Percentiles rank a stretch among this genome's conserved stretches.
Conservation (phyloP, 2,329 filamentous ascomycete species). For the Trichothecium roseum region DNA sequence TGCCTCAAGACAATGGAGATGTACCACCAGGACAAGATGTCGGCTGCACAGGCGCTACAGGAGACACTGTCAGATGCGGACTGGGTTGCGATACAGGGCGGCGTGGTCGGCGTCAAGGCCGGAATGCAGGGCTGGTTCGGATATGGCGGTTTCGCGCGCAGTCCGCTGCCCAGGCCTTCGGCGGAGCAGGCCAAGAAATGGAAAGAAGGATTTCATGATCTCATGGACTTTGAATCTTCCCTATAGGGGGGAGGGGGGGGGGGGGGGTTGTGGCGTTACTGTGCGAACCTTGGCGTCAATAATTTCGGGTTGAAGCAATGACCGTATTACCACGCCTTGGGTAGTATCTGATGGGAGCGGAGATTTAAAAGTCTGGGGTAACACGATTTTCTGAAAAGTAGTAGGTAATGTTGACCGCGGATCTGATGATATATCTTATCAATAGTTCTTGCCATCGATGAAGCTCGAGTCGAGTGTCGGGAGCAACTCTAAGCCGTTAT, state of each 20-base stretch:
- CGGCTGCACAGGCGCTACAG: conserved; percentile 24
- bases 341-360: no score
- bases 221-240: conserved; percentile 40
- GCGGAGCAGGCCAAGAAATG: conserved; percentile 36
- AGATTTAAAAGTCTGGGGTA: no score
- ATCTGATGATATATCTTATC: no score
- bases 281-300: no score
- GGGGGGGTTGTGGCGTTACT: not conserved
- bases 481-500: no score
- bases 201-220: conserved; percentile 45
- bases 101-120: conserved; percentile 17
- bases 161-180: conserved; percentile 40
- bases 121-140: conserved; percentile 22
- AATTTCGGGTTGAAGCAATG: no score
- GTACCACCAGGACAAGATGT: conserved; percentile 19
- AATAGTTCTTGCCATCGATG: no score
- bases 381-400: no score
- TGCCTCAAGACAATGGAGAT: conserved; percentile 23
- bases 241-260: conserved; percentile 17
- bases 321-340: no score
- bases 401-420: no score
- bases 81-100: conserved; percentile 17
- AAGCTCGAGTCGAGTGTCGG: no score
- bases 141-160: conserved; percentile 14
- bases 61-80: conserved; percentile 17